These are phyloP conservation scores for Artemisia tridentata DNA, from an alignment of 129 eudicot genomes.

Conservation along the genomic window DNA sequence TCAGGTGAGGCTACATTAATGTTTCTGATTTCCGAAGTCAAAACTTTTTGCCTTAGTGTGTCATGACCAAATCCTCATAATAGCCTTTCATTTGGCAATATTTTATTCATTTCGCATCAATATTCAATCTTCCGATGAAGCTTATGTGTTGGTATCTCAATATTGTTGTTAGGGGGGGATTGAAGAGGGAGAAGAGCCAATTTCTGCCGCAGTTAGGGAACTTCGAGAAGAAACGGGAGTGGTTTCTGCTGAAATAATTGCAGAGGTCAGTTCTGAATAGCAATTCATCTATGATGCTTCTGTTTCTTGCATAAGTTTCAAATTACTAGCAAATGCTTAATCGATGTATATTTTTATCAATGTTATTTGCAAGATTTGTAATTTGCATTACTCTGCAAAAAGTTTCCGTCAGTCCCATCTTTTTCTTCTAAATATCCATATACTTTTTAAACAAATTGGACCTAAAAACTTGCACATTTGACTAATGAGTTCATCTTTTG, in stretches of 20 bases:
- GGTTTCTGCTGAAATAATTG: conserved; percentile 79
- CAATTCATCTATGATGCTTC: conserved; percentile 1
- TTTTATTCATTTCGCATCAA: conserved; percentile 8
- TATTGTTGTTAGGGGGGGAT: conserved; percentile 68
- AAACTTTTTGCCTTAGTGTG: background rate
- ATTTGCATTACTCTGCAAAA: background rate
- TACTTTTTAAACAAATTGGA: background rate
- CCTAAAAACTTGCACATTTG: background rate
- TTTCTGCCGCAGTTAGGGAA: conserved; percentile 81
- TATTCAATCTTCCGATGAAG: background rate
- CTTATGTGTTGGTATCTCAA: background rate
- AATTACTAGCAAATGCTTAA: background rate
- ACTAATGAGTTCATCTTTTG: conserved; percentile 6
- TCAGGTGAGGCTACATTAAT: conserved; percentile 49
- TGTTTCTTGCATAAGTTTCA: conserved; percentile 5
- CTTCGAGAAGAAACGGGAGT: conserved; percentile 97
- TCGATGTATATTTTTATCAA: background rate
- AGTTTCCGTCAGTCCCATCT: background rate
- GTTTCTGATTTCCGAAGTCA: background rate
- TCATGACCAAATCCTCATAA: conserved; percentile 15
- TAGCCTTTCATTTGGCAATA: background rate
- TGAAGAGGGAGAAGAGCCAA: conserved; percentile 96
- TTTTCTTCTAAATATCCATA: background rate
- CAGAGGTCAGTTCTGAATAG: conserved; percentile 57
- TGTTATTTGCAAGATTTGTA: background rate